Evolutionary conservation across 345 rosid genomes (phyloP).

Genomic region (Aquilaria sinensis): DNA sequence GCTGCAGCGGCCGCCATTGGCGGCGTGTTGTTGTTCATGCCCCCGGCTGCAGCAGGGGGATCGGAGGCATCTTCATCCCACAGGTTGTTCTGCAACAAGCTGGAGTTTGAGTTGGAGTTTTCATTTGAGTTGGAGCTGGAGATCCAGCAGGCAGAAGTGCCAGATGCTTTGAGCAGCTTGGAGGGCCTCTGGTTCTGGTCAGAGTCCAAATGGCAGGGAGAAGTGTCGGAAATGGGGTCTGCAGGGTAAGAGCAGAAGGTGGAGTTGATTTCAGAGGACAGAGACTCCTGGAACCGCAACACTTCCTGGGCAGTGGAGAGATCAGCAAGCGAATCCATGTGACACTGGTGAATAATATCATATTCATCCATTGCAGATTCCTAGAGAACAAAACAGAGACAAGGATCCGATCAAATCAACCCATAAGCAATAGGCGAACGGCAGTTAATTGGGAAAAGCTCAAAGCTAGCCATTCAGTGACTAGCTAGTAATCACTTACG

Average conservation of each 20-base stretch:
- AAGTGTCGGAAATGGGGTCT: background rate
- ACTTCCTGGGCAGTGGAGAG: slow-evolving; percentile 16
- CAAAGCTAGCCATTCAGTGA: too few species aligned
- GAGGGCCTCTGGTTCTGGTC: slow-evolving; percentile 12
- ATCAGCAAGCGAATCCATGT: slow-evolving; percentile 26
- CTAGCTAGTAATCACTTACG: too few species aligned
- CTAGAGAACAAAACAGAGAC: too few species aligned
- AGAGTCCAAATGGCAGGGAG: too few species aligned
- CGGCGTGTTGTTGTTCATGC: too few species aligned
- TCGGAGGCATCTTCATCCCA: too few species aligned
- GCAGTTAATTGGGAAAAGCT: too few species aligned
- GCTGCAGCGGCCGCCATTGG: background rate
- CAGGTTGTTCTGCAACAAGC: too few species aligned
- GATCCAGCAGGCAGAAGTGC: slow-evolving; percentile 15
- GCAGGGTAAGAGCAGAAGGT: slow-evolving; percentile 14
- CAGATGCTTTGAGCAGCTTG: slow-evolving; percentile 25
- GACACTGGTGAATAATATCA: slow-evolving; percentile 31
- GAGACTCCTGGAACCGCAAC: slow-evolving; percentile 21
- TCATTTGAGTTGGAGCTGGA: slow-evolving; percentile 14
- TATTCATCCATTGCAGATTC: slow-evolving; percentile 29
- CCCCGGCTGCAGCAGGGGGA: too few species aligned
- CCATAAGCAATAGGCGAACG: too few species aligned
- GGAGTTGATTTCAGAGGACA: slow-evolving; percentile 30
- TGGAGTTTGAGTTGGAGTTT: background rate
- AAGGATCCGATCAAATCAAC: too few species aligned